Percentiles rank a stretch among this genome's conserved stretches.
These are phyloP conservation scores for Linnemannia hyalina DNA, from an alignment of 192 early-diverging fungal genomes.

Conservation along the genomic window DNA sequence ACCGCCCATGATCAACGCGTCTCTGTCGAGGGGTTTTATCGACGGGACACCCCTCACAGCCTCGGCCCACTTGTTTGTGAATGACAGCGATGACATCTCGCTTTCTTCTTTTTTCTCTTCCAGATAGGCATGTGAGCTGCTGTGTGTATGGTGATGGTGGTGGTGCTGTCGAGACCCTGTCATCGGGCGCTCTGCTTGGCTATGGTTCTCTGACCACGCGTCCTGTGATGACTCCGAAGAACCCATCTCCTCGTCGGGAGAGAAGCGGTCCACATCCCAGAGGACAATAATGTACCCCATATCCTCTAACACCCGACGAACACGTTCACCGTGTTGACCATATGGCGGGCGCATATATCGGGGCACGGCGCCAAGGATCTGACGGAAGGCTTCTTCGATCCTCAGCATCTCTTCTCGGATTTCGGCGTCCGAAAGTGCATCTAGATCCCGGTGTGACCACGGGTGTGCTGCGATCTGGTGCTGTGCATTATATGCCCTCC, in stretches of 20 bases:
- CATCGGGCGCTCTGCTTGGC: neutral
- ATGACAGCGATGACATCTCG: neutral
- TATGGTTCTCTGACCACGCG: neutral
- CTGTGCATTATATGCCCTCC: slow-evolving; percentile 49
- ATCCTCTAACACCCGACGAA: slow-evolving; percentile 18
- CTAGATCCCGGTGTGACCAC: slow-evolving; percentile 68
- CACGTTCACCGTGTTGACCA: slow-evolving; percentile 26
- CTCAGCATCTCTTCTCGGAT: slow-evolving; percentile 62
- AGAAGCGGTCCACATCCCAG: slow-evolving; percentile 55
- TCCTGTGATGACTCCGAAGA: neutral
- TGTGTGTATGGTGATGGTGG: neutral
- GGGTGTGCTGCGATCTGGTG: slow-evolving; percentile 75
- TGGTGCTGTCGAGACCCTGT: neutral
- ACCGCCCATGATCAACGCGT: slow-evolving; percentile 30
- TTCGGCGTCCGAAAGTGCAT: slow-evolving; percentile 55
- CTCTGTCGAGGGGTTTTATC: slow-evolving; percentile 14
- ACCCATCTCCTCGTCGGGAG: neutral
- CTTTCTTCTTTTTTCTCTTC: neutral
- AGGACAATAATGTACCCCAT: slow-evolving; percentile 47
- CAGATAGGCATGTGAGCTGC: neutral
- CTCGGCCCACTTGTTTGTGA: slow-evolving; percentile 39
- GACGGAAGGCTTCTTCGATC: slow-evolving; percentile 63
- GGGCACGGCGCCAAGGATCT: slow-evolving; percentile 67
- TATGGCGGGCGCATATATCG: slow-evolving; percentile 74
- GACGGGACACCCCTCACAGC: slow-evolving; percentile 37